Evolutionary conservation across 2,329 filamentous ascomycete species (phyloP).

Genomic region (Dendryphion nanum): DNA sequence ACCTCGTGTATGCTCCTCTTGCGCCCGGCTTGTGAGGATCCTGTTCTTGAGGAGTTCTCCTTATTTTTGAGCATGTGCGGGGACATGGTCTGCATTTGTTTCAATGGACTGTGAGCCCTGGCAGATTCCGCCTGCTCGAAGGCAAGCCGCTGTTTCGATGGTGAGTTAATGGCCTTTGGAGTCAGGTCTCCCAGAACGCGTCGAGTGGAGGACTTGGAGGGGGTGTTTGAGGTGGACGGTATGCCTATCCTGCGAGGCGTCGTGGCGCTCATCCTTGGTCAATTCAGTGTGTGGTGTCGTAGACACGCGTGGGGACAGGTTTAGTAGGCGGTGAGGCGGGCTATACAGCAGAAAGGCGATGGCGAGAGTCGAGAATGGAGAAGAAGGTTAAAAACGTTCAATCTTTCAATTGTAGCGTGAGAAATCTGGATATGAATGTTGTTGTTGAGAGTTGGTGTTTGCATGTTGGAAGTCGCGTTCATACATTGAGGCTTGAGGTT

Average conservation of each 20-base stretch:
- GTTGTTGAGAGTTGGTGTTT: slow-evolving; percentile 17
- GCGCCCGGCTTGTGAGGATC: slow-evolving; percentile 21
- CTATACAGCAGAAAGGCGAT: too few species aligned
- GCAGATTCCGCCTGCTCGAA: slow-evolving; percentile 19
- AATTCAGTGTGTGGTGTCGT: slow-evolving; percentile 5
- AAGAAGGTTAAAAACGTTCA: not conserved
- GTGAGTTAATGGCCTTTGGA: slow-evolving; percentile 33
- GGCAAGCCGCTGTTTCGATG: slow-evolving; percentile 22
- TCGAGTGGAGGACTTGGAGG: slow-evolving; percentile 29
- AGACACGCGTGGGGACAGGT: slow-evolving; percentile 22
- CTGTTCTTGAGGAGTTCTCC: slow-evolving; percentile 25
- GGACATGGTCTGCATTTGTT: slow-evolving; percentile 27
- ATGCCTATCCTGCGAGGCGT: slow-evolving; percentile 23
- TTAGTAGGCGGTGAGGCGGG: not conserved
- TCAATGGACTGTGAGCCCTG: slow-evolving; percentile 33
- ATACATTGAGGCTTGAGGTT: too few species aligned
- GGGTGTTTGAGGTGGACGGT: slow-evolving; percentile 21
- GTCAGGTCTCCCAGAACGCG: slow-evolving; percentile 36
- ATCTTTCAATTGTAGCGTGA: not conserved
- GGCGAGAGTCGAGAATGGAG: not conserved
- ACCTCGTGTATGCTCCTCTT: slow-evolving; percentile 39
- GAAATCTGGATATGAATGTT: slow-evolving; percentile 1
- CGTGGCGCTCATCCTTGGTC: slow-evolving; percentile 18
- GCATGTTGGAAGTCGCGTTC: slow-evolving; percentile 17
- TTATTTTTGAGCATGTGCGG: slow-evolving; percentile 21